These are phyloP conservation scores for Dendrocalamus latiflorus DNA, from an alignment of 202 grass and related monocot species.

Conservation along the genomic window DNA sequence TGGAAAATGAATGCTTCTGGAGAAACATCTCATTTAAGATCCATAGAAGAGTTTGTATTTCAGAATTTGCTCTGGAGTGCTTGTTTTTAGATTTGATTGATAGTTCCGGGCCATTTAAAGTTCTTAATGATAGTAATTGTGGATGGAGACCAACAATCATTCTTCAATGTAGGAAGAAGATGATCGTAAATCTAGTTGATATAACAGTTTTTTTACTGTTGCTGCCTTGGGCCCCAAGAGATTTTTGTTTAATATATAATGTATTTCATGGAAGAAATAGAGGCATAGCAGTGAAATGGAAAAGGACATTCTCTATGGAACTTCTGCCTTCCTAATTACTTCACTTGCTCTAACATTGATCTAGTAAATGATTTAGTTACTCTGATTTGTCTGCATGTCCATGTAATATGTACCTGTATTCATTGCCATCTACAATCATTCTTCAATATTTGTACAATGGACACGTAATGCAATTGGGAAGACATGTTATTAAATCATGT, in stretches of 20 bases:
- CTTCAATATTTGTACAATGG: too few species aligned
- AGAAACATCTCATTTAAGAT: not conserved
- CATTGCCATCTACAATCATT: not conserved
- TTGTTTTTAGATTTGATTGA: not conserved
- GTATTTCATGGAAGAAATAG: not conserved
- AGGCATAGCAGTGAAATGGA: not conserved
- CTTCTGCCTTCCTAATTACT: not conserved
- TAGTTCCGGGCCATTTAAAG: not conserved
- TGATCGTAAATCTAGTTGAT: not conserved
- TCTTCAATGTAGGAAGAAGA: not conserved
- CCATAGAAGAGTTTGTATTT: not conserved
- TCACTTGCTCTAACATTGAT: not conserved
- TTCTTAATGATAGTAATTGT: too few species aligned
- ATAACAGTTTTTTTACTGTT: not conserved
- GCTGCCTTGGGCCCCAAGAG: not conserved
- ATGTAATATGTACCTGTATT: not conserved
- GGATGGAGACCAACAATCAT: not conserved
- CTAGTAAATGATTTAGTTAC: not conserved
- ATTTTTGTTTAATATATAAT: not conserved
- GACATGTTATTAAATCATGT: not conserved
- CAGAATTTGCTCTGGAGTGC: not conserved
- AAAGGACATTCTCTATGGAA: not conserved
- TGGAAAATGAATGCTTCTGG: not conserved
- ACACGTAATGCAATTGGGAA: not conserved
- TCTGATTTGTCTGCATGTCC: not conserved